Percentiles rank a stretch among this genome's conserved stretches.
Conservation (phyloP, 192 early-diverging fungal species). For the Funneliformis mosseae region DNA sequence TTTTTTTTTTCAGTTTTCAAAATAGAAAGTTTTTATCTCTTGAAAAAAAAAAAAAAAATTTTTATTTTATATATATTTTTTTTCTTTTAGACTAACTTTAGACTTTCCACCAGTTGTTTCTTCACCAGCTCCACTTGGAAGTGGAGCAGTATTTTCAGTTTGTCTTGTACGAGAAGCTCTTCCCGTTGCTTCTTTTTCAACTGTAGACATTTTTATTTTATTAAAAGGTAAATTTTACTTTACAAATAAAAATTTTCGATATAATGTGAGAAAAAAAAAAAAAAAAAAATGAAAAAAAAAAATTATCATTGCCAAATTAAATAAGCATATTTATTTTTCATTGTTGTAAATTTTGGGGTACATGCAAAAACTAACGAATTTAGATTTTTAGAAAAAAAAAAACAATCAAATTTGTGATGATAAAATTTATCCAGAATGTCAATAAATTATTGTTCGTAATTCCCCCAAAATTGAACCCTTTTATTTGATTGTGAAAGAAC, state of each 20-base stretch:
- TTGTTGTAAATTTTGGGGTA: neutral
- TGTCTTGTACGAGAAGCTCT: constrained; percentile 3
- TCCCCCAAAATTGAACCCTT: no score
- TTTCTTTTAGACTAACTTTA: neutral
- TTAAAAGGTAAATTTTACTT: neutral
- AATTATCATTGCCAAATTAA: neutral
- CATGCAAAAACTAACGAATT: neutral
- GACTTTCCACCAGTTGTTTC: neutral
- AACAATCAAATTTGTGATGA: neutral
- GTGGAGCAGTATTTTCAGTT: constrained; percentile 16
- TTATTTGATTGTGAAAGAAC: no score
- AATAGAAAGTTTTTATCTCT: no score
- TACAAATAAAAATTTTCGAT: neutral
- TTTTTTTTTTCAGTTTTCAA: neutral
- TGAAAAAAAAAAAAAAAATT: no score
- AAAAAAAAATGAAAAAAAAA: neutral
- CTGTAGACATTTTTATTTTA: constrained; percentile 2
- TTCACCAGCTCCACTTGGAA: no score
- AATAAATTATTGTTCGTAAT: no score
- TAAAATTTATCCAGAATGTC: no score
- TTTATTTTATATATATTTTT: neutral
- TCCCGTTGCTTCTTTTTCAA: constrained; percentile 2
- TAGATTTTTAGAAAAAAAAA: neutral
- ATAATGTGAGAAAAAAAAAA: neutral
- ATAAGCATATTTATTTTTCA: neutral